Base-by-base conservation (phyloP, 2,329 filamentous ascomycete species). In the Harringtonia aguacate region DNA sequence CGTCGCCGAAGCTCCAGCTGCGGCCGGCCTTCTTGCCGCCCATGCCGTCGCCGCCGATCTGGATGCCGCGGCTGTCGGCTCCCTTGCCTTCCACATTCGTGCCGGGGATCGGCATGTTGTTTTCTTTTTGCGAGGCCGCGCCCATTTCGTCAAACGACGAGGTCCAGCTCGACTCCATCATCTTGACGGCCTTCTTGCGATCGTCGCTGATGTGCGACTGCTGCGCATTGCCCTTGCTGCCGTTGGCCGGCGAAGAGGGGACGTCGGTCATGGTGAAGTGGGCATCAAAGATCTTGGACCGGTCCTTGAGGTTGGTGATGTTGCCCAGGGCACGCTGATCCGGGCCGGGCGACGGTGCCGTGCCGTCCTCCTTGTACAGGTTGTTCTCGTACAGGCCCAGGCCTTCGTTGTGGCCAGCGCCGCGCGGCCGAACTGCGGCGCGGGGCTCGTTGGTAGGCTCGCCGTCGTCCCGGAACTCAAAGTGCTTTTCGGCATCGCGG, bases 401-500 rank as follows among this genome's bases (percentile, higher is more conserved):
- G 8, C 81, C 81, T 45, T 77, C 77, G 61, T 86, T 87, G 46
- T 79, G 73, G 31, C 64, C 70, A n/a, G 69, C 62, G 36, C 75
- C 77, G 45, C 69, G 72, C 42, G 69, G 70, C 40, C 68, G 67
- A 39, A 61, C 63, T 41, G 63, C 57, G 39, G 61, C 56, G 41
- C 69, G 69, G 36, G 67, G 64, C 44, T 72, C 68, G 8, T 67
- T 70, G 15, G 69, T 65, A 40, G 76, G 75, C 29, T 74, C 74
- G 39, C 77, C 79, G 45, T 89, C 81, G 58, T 97, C 89, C 43
- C 77, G 70, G 55, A 95, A 75, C 48, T 92, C 80, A 57, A 95
- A 95, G 62, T 97, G 87, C 2, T 79, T 67, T 57, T 89, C 80
- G 17, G 84, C 81, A 55, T 94, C 86, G 35, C 80, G 85, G 47